Conservation (phyloP, 2,329 filamentous ascomycete species). For the Podosphaera xanthii region DNA sequence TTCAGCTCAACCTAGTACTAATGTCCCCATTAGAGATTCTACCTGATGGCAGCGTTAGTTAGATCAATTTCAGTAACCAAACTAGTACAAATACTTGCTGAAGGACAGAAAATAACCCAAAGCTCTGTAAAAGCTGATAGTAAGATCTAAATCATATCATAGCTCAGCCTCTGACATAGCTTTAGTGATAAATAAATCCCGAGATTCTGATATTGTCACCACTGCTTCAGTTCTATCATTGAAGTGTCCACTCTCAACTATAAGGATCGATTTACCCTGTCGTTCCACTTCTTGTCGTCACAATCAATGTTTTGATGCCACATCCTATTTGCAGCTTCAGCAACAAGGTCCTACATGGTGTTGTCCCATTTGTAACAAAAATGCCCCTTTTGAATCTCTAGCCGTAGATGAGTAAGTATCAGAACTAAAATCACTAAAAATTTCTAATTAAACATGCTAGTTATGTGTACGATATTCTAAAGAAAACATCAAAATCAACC, state of each 20-base stretch:
- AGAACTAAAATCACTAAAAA: slow-evolving; percentile 1
- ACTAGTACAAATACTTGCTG: slow-evolving; percentile 44
- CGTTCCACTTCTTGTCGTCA: slow-evolving; percentile 64
- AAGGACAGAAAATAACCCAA: slow-evolving; percentile 51
- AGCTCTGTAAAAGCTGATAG: slow-evolving; percentile 64
- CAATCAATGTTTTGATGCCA: slow-evolving; percentile 85
- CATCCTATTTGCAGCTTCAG: slow-evolving; percentile 77
- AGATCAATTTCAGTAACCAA: slow-evolving; percentile 46
- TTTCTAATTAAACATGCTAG: slow-evolving; percentile 19
- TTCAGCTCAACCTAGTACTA: slow-evolving; percentile 2
- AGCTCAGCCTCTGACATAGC: not conserved
- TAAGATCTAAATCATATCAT: slow-evolving; percentile 22
- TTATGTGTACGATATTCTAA: slow-evolving; percentile 73
- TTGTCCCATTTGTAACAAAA: slow-evolving; percentile 83
- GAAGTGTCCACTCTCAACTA: slow-evolving; percentile 77
- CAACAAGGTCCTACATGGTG: slow-evolving; percentile 92
- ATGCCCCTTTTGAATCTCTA: slow-evolving; percentile 56
- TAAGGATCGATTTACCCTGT: slow-evolving; percentile 59
- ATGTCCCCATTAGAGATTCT: slow-evolving; percentile 36
- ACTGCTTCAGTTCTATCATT: slow-evolving; percentile 76
- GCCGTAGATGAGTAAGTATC: slow-evolving; percentile 61
- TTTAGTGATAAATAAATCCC: slow-evolving; percentile 54
- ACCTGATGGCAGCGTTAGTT: slow-evolving; percentile 53
- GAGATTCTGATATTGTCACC: slow-evolving; percentile 72
- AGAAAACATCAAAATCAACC: slow-evolving; percentile 41